Evolutionary conservation across 805 yeast genomes (phyloP).

Genomic region (Candida palmyrensis): DNA sequence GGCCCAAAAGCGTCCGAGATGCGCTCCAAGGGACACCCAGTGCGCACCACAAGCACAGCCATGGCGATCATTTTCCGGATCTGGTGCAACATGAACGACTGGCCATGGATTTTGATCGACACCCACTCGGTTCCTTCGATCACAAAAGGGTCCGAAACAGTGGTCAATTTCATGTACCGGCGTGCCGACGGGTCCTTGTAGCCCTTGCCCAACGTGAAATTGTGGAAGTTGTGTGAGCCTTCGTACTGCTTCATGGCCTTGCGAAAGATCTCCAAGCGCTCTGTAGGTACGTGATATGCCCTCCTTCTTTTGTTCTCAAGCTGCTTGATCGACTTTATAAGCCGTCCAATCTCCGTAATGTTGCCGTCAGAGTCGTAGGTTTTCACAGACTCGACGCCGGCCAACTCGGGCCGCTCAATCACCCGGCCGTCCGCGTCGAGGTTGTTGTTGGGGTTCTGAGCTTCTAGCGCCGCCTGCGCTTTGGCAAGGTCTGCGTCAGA

Average conservation of each 20-base stretch:
- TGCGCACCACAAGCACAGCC: constrained; percentile 81
- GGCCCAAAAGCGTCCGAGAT: constrained; percentile 73
- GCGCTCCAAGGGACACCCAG: constrained; percentile 76
- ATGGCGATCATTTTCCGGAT: constrained; percentile 96
- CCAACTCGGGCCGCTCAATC: constrained; percentile 1
- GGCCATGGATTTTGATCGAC: constrained; percentile 94
- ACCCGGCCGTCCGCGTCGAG: constrained; percentile 3
- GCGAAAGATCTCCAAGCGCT: constrained; percentile 59
- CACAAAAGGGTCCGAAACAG: constrained; percentile 83
- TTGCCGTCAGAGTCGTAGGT: constrained; percentile 33
- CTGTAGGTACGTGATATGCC: constrained; percentile 58
- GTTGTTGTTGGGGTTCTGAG: constrained; percentile 11
- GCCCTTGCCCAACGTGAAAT: constrained; percentile 76
- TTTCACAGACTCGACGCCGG: constrained; percentile 1
- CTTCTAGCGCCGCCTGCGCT: constrained; percentile 29
- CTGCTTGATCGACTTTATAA: constrained; percentile 50
- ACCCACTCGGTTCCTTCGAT: constrained; percentile 96
- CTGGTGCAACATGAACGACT: constrained; percentile 96
- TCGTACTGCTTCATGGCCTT: constrained; percentile 66
- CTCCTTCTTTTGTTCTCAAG: constrained; percentile 67
- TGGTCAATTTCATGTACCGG: constrained; percentile 74
- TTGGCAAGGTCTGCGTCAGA: constrained; percentile 23
- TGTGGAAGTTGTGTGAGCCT: constrained; percentile 91
- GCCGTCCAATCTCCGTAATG: constrained; percentile 26
- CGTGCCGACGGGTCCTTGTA: constrained; percentile 82